Percentiles rank a stretch among this genome's conserved stretches.
Evolutionary conservation across 163 green algal species (phyloP).

Genomic region (Prototheca cutis): DNA sequence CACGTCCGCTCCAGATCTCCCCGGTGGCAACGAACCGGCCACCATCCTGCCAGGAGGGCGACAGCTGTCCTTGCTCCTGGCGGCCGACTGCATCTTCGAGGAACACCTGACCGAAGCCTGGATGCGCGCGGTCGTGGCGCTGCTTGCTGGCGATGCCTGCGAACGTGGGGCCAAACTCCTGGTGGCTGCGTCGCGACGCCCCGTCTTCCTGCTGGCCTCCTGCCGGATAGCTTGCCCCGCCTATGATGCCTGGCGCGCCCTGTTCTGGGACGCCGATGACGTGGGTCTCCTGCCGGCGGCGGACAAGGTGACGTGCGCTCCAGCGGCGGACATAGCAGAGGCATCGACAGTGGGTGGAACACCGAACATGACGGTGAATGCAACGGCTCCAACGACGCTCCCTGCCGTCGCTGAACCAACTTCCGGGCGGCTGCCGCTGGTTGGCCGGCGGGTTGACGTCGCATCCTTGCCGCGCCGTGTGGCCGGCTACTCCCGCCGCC

Average conservation of each 20-base stretch:
- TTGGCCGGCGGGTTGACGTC: not conserved
- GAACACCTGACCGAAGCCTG: constrained; percentile 10
- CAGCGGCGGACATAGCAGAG: no score
- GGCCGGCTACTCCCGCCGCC: not conserved
- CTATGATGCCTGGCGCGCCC: constrained; percentile 14
- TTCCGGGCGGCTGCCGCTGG: not conserved
- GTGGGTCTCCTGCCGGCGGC: no score
- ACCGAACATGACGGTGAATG: no score
- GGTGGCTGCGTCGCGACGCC: constrained; percentile 8
- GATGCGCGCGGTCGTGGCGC: constrained; percentile 7
- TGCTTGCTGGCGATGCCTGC: not conserved
- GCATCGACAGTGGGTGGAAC: no score
- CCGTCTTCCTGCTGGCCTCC: constrained; percentile 5
- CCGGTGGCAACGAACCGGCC: no score
- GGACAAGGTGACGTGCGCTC: no score
- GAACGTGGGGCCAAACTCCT: constrained; percentile 1
- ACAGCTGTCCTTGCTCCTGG: no score
- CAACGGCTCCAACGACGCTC: no score
- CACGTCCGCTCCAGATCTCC: no score
- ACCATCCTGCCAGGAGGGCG: no score
- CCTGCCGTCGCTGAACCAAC: no score
- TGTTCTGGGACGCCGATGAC: constrained; percentile 8
- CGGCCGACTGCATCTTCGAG: constrained; percentile 12
- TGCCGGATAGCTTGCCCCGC: not conserved
- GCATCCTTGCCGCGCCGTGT: not conserved